phyloP scores from a whole-genome alignment of 2,329 filamentous ascomycete species.

The Bisporella sp. region DNA sequence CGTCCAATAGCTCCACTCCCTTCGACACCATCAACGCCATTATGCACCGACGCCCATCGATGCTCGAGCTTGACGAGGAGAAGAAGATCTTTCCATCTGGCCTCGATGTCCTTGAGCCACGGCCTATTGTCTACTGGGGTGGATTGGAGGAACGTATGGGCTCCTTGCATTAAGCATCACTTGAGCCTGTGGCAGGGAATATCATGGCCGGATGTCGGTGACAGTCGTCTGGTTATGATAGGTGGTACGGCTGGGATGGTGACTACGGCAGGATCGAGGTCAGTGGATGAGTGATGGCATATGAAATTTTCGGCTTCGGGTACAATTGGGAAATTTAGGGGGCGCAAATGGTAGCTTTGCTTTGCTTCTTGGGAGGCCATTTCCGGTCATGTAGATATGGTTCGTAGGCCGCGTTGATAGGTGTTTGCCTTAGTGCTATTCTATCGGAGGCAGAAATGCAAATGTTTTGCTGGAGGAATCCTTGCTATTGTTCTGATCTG shows the following conservation, averaged over 20 bases:
- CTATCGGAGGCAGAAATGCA: too few species aligned
- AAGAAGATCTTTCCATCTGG: constrained; percentile 44
- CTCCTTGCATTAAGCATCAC: constrained; percentile 3
- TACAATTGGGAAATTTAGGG: too few species aligned
- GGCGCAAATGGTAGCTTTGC: too few species aligned
- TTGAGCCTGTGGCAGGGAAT: background rate
- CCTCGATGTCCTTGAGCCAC: constrained; percentile 51
- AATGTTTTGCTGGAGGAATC: too few species aligned
- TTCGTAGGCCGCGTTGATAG: too few species aligned
- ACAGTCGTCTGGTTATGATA: background rate
- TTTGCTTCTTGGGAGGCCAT: too few species aligned
- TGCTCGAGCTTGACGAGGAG: constrained; percentile 52
- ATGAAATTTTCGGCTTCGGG: constrained; percentile 1
- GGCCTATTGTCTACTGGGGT: constrained; percentile 57
- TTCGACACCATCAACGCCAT: constrained; percentile 50
- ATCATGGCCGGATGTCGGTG: background rate
- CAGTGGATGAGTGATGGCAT: constrained; percentile 14
- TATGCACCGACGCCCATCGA: constrained; percentile 50
- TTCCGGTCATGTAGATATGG: too few species aligned
- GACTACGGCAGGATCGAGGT: constrained; percentile 15
- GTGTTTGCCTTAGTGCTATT: too few species aligned
- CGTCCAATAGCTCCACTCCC: constrained; percentile 32
- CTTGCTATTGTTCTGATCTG: too few species aligned
- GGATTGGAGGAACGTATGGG: constrained; percentile 54
- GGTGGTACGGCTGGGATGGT: background rate